Conservation (phyloP, 345 rosid genomes). For the Diplotaxis tenuifolia region DNA sequence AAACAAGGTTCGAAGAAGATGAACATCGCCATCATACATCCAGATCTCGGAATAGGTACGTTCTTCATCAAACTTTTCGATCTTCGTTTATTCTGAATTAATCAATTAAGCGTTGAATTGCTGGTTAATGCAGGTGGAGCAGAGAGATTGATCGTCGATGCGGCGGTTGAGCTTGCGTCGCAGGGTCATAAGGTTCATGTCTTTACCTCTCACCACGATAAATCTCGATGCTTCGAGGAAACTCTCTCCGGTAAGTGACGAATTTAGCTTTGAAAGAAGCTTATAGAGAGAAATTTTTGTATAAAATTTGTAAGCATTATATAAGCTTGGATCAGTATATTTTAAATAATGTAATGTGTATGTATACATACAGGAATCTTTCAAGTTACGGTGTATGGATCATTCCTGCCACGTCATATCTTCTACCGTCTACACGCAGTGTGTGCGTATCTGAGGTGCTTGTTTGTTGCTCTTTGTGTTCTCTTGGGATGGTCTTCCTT, state of each 20-base stretch:
- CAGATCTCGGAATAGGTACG: conserved; percentile 90
- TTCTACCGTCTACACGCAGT: conserved; percentile 83
- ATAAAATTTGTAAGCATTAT: background rate
- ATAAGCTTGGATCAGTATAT: background rate
- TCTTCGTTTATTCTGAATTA: background rate
- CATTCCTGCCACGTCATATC: conserved; percentile 77
- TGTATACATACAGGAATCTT: conserved; percentile 79
- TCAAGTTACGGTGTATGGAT: conserved; percentile 75
- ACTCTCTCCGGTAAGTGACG: conserved; percentile 56
- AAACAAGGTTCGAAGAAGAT: conserved; percentile 48
- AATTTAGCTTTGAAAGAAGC: background rate
- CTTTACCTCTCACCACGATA: conserved; percentile 88
- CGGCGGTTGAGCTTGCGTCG: conserved; percentile 79
- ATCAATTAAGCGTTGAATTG: too few relatives aligned
- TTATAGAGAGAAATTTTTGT: background rate
- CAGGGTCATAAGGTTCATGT: conserved; percentile 81
- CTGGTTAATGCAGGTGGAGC: conserved; percentile 68
- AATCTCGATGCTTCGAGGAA: conserved; percentile 87
- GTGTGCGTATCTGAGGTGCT: conserved; percentile 81
- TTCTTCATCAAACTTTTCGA: background rate
- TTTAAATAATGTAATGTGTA: background rate
- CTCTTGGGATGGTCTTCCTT: conserved; percentile 73
- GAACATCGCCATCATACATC: conserved; percentile 79
- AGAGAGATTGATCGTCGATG: conserved; percentile 92
- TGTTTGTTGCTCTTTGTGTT: conserved; percentile 74